phyloP scores from a whole-genome alignment of 495 filamentous ascomycete species.

The Collariella sp. region DNA sequence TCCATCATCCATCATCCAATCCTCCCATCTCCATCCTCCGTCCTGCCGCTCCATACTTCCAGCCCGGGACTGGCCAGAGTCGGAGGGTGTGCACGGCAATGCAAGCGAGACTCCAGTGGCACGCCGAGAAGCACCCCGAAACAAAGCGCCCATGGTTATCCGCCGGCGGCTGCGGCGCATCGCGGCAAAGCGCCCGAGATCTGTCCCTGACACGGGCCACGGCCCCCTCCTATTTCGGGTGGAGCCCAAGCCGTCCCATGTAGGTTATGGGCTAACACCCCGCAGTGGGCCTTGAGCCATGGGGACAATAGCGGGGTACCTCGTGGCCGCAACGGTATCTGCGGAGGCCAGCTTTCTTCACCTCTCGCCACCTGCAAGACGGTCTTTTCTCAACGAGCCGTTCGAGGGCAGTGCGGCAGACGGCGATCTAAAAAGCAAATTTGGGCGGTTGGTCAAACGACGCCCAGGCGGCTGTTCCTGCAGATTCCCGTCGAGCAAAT shows the following conservation, averaged over 20 bases:
- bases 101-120: not conserved
- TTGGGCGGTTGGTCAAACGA: not conserved
- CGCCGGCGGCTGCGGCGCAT: not conserved
- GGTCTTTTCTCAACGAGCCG: too few species aligned
- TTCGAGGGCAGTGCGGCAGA: too few species aligned
- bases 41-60: not conserved
- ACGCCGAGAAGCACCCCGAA: not conserved
- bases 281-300: not conserved
- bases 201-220: too few species aligned
- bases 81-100: not conserved
- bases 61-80: not conserved
- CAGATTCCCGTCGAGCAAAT: not conserved
- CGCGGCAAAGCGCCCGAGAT: not conserved
- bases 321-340: not conserved
- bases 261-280: constrained; percentile 6
- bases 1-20: not conserved
- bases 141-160: not conserved
- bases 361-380: too few species aligned
- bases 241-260: not conserved
- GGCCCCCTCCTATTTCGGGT: constrained; percentile 8
- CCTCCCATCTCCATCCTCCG: too few species aligned
- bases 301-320: constrained; percentile 6
- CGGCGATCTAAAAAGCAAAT: too few species aligned
- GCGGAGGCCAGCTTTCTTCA: not conserved
- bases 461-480: not conserved